Evolutionary conservation across 129 eudicot genomes (phyloP), one percentile per base, ranked within the genome.

Genomic region (Centaurea solstitialis): DNA sequence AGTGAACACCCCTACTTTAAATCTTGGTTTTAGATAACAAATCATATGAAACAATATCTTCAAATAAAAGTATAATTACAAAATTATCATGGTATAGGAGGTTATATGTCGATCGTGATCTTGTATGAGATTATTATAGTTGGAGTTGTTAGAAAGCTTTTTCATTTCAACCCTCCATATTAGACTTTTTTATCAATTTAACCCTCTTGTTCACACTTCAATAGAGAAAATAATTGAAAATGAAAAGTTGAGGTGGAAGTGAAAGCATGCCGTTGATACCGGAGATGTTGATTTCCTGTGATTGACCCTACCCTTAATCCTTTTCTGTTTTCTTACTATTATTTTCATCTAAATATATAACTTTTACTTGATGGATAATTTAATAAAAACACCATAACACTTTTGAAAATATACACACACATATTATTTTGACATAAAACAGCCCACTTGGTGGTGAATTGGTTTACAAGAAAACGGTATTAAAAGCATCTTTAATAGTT

Each of bases 151-250:
- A 39, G 74, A 72, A 26, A 45, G 74, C 79, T 83, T 43, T 83
- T 77, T 47, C 81, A 83, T 72, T 83, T 83, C 86, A 71, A 83
- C 86, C 86, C 72, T 83, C 43, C 33, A 83, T 41, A 21, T 41
- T 77, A 71, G 86, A 83, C 82, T 82, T 83, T 83, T 72, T 43
- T 13, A 45, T 62, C 68, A 66, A 18, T 71, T 72, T 77, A 83
- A 22, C 78, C 74, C 79, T 40, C 21, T 41, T 83, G 86, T 83
- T 83, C 86, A 83, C 86, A 83, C 82, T 71, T 71, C 17, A 83
- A 83, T 68, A 76, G 23, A 50, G 47, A 81, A 74, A 75, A 74
- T 37, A 76, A 37, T 6, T 6, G 17, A 6, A 22, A 26, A 74
- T 26, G 13, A 68, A 53, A 30, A 30, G 23, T 57, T 6, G 65